Base-by-base conservation (phyloP, 140 eudicot genomes). In the Cichorium intybus region DNA sequence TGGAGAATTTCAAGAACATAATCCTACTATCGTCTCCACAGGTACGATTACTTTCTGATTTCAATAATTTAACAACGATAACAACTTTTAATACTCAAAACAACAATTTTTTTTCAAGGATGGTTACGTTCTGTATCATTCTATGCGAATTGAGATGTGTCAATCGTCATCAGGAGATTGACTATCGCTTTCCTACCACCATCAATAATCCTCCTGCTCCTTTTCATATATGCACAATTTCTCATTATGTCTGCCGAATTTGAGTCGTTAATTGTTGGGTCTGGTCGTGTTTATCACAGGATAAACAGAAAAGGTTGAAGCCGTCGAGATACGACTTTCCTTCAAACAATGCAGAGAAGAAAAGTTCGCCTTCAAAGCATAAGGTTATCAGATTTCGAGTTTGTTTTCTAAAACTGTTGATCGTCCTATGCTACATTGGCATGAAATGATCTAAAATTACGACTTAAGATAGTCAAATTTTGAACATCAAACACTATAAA, bases 261-360 rank as follows among this genome's bases (percentile, higher is more conserved):
- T 24, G 57, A 15, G 10, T 49, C 3, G 3, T 29, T 60, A 24
- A 24, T 49, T 39, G 50, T 61, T 71, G 11, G 69, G 60, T 71
- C 76, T 61, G 70, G 7, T 71, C 26, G 76, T 35, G 59, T 50
- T 37, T 33, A 21, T 60, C 37, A 21, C 69, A 61, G 76, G 76
- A 14, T 31, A 71, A 71, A 60, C 48, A 63, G 7, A 71, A 24
- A 20, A 51, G 47, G 76, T 35, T 71, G 56, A 61, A 35, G 49
- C 35, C 70, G 2, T 54, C 7, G 0, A 49, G 10, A 50, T 24
- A 5, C 3, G 34, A 24, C 2, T 11, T 14, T 52, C 9, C 55
- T 33, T 60, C 24, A 4, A 10, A 10, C 15, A 49, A 71, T 23
- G 22, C n/a, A 10, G 49, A 43, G 58, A 57, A 28, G n/a, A 68